Conservation (phyloP, 1,284 basidiomycete species). For the Leccinum subrobustum region DNA sequence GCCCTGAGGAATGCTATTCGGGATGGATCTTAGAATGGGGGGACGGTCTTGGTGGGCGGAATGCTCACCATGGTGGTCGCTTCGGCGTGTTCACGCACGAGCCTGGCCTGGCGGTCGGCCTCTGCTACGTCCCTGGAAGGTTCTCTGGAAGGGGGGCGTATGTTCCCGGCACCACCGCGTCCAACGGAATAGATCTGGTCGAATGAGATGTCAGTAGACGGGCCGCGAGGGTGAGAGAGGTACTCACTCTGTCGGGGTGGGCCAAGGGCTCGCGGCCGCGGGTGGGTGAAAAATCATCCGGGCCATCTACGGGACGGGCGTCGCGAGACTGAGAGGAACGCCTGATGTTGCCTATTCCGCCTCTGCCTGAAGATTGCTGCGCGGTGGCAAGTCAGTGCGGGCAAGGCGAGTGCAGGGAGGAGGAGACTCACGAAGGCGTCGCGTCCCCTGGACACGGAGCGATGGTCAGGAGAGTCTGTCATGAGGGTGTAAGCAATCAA, state of each 20-base stretch:
- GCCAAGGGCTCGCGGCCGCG: slow-evolving; percentile 57
- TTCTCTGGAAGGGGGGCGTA: slow-evolving; percentile 68
- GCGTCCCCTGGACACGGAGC: slow-evolving; percentile 45
- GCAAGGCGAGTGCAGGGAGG: neutral
- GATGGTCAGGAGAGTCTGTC: slow-evolving; percentile 30
- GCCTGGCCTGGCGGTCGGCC: slow-evolving; percentile 41
- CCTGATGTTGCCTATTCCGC: slow-evolving; percentile 67
- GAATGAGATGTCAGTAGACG: neutral
- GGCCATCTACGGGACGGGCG: slow-evolving; percentile 34
- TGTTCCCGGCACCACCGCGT: slow-evolving; percentile 77
- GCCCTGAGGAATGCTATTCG: slow-evolving; percentile 47
- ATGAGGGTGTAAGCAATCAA: slow-evolving; percentile 14
- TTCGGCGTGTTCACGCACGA: slow-evolving; percentile 44
- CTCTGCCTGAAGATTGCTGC: slow-evolving; percentile 61
- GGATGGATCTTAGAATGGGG: slow-evolving; percentile 2
- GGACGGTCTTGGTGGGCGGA: neutral
- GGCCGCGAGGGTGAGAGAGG: neutral
- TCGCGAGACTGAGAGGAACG: slow-evolving; percentile 44
- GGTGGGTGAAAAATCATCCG: slow-evolving; percentile 41
- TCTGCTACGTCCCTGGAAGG: slow-evolving; percentile 30
- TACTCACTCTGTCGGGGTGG: slow-evolving; percentile 35
- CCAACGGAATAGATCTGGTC: slow-evolving; percentile 59
- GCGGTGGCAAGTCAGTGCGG: neutral
- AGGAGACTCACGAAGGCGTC: slow-evolving; percentile 36
- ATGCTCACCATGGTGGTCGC: slow-evolving; percentile 39